A percentile compares a stretch with the other conserved stretches of the same genome.
phyloP scores from a whole-genome alignment of 1,284 basidiomycete genomes.

The Hymenochaete sp. region DNA sequence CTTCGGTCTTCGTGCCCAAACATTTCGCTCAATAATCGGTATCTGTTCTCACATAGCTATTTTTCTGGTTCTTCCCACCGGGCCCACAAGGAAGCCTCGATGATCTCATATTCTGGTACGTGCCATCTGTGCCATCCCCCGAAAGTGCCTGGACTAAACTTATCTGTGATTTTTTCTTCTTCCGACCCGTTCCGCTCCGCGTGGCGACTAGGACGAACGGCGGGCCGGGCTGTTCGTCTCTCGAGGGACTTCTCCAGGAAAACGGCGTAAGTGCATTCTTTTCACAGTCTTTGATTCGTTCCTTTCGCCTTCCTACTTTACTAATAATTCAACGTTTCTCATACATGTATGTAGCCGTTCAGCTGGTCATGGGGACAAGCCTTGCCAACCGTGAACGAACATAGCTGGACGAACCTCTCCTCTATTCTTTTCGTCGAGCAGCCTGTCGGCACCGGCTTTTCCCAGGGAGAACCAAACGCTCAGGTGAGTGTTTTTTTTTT shows the following conservation, averaged over 20 bases:
- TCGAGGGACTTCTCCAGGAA: slow-evolving; percentile 43
- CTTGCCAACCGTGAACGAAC: slow-evolving; percentile 22
- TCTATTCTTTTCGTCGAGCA: slow-evolving; percentile 44
- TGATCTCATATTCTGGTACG: slow-evolving; percentile 48
- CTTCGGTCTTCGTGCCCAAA: background rate
- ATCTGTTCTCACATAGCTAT: slow-evolving; percentile 8
- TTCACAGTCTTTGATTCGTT: background rate
- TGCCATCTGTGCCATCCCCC: no score
- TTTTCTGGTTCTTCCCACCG: slow-evolving; percentile 37
- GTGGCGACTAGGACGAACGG: slow-evolving; percentile 29
- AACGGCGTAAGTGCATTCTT: slow-evolving; percentile 32
- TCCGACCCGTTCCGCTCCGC: background rate
- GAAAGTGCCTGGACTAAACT: slow-evolving; percentile 25
- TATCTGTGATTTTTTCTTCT: background rate
- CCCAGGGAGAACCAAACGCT: slow-evolving; percentile 28
- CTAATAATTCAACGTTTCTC: background rate
- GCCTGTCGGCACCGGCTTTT: slow-evolving; percentile 37
- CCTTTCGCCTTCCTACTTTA: slow-evolving; percentile 26
- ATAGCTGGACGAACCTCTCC: slow-evolving; percentile 37
- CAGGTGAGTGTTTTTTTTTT: no score
- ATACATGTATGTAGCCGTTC: background rate
- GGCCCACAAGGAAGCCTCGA: slow-evolving; percentile 37
- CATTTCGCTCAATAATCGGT: background rate
- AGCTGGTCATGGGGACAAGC: background rate
- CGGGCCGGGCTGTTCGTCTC: slow-evolving; percentile 37